Evolutionary conservation across 2,329 filamentous ascomycete species (phyloP), one percentile per base, ranked within the genome.

Genomic region (Penicillium aurantiogriseum): DNA sequence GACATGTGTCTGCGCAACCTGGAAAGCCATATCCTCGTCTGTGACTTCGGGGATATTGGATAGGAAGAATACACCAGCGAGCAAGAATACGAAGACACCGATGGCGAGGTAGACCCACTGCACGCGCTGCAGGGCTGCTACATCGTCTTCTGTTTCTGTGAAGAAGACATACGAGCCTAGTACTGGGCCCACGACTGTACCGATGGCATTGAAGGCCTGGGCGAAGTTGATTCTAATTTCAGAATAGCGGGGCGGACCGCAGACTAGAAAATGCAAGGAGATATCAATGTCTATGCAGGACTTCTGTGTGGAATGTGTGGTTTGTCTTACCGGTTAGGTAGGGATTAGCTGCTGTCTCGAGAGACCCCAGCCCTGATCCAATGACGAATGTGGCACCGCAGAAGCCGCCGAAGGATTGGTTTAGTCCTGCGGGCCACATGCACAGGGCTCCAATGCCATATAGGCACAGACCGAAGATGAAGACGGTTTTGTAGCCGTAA

Each of bases 31-130:
- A 63, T 91, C 88, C 69, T 82, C 80, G 67, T 87, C 85, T 11
- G 88, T 90, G 65, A 91, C 86, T 71, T 91, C 88, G 6, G 88
- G 88, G 54, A 90, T 87, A 13, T 80, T 80, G 9, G 85, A 83
- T 40, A 90, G 70, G 74, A 85, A 88, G 71, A 91, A 89, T n/a
- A 87, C 76, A 5, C 79, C 71, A 0, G 86, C 89, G 3, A 92
- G 80, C 3, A 85, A 67, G 62, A 85, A 85, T 33, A 91, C 89
- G 61, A 91, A 91, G 67, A 83, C 78, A 4, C 87, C 90, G 59
- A 93, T 88, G 54, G 87, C 88, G n/a, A 94, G 82, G 65, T 94
- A 94, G 0, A 90, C 87, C 85, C 86, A 92, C 73, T 92, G 88
- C 2, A 92, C 89, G 55, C 87, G 86, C 62, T 80, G 79, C 3